Conservation (phyloP, 2,329 filamentous ascomycete species). For the Capronia americana region DNA sequence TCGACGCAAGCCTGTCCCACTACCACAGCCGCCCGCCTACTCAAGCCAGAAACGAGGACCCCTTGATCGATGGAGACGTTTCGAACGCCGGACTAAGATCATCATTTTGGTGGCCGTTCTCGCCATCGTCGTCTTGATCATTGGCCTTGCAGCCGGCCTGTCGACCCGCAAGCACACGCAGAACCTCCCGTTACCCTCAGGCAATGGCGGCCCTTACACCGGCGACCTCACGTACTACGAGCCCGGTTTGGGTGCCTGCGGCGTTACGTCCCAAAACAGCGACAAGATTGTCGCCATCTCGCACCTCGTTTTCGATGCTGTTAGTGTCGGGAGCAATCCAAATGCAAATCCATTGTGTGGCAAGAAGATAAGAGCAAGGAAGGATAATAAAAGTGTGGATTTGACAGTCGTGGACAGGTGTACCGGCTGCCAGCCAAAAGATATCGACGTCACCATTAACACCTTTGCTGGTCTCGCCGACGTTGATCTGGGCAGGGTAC, state of each 20-base stretch:
- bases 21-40: constrained; percentile 6
- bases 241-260: constrained; percentile 73
- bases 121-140: constrained; percentile 33
- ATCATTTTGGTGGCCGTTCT: constrained; percentile 29
- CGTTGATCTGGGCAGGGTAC: constrained; percentile 55
- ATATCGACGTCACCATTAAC: constrained; percentile 58
- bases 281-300: constrained; percentile 72
- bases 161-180: constrained; percentile 30
- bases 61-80: constrained; percentile 30
- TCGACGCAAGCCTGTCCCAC: constrained; percentile 33
- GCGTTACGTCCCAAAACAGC: constrained; percentile 58
- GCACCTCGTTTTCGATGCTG: constrained; percentile 69
- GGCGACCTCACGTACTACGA: constrained; percentile 75
- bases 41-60: constrained; percentile 10
- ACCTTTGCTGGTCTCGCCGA: constrained; percentile 58
- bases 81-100: constrained; percentile 31
- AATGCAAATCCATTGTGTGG: constrained; percentile 74
- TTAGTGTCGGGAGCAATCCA: constrained; percentile 58
- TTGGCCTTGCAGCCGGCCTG: constrained; percentile 38
- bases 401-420: constrained; percentile 74
- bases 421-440: constrained; percentile 54
- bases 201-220: constrained; percentile 57
- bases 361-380: constrained; percentile 66
- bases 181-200: constrained; percentile 60
- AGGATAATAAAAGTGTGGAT: constrained; percentile 61